Evolutionary conservation across 2,329 filamentous ascomycete genomes (phyloP).

Genomic region (Aspergillus terreus): DNA sequence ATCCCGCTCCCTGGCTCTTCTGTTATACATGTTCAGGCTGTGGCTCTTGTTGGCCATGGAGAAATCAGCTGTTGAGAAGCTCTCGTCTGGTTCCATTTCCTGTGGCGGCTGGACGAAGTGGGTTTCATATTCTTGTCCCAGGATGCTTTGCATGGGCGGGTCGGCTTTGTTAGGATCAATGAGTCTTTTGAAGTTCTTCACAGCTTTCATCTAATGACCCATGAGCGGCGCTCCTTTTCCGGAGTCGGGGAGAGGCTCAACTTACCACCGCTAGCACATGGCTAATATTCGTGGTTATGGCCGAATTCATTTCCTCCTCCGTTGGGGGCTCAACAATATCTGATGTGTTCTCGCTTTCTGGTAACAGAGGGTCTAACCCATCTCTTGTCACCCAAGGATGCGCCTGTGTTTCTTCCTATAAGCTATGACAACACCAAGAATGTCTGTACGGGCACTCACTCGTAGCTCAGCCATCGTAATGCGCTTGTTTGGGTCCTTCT

Average conservation of each 20-base stretch:
- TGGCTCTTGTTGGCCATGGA: constrained; percentile 16
- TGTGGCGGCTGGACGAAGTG: constrained; percentile 57
- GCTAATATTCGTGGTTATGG: constrained; percentile 85
- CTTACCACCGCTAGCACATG: constrained; percentile 76
- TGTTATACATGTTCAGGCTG: constrained; percentile 48
- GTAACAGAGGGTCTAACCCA: constrained; percentile 72
- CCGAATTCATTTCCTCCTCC: constrained; percentile 82
- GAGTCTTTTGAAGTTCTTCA: constrained; percentile 79
- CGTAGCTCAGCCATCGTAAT: constrained; percentile 80
- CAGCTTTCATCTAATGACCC: constrained; percentile 71
- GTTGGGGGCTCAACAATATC: constrained; percentile 79
- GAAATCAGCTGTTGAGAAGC: constrained; percentile 21
- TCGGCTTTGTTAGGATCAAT: constrained; percentile 55
- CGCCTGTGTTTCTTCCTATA: constrained; percentile 50
- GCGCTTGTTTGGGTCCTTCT: constrained; percentile 79
- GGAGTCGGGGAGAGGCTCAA: not conserved
- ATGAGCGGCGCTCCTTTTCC: constrained; percentile 2
- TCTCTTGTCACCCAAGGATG: constrained; percentile 90
- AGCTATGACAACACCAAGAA: not conserved
- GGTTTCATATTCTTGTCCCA: constrained; percentile 52
- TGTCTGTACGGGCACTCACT: constrained; percentile 51
- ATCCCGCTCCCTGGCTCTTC: constrained; percentile 46
- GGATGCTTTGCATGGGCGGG: constrained; percentile 53
- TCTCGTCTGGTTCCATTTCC: constrained; percentile 44
- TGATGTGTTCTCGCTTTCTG: constrained; percentile 80